Evolutionary conservation across 345 rosid genomes (phyloP).

Genomic region (Rhodamnia rubescens): DNA sequence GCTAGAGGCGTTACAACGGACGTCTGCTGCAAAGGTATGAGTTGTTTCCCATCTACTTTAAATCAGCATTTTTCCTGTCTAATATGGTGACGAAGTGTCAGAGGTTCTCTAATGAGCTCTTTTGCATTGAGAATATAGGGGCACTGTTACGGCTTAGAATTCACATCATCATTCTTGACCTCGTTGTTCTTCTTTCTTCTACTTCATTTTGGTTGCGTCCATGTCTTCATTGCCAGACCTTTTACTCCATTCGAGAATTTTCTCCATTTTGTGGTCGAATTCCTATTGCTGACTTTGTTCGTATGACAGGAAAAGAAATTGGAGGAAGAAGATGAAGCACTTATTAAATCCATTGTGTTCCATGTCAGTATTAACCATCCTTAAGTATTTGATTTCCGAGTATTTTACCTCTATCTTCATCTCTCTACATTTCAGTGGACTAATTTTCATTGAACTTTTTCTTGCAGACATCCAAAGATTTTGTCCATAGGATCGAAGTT

Average conservation of each 20-base stretch:
- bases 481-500: conserved; percentile 3
- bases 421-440: neutral
- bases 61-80: neutral
- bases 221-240: neutral
- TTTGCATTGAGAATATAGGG: neutral
- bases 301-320: conserved; percentile 5
- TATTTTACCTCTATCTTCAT: neutral
- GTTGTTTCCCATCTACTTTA: neutral
- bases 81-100: neutral
- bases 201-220: neutral
- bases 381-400: neutral
- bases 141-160: neutral
- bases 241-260: neutral
- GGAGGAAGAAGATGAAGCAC: conserved; percentile 12
- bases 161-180: too few relatives aligned
- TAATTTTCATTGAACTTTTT: neutral
- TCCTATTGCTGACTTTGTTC: neutral
- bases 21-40: conserved; percentile 52
- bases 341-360: conserved; percentile 6
- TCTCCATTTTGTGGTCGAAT: neutral
- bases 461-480: conserved; percentile 2
- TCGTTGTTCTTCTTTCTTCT: neutral
- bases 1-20: conserved; percentile 81
- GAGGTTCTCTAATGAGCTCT: neutral
- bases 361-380: neutral